phyloP scores from a whole-genome alignment of 139 green algal genomes.

The Coelastrella sp. region DNA sequence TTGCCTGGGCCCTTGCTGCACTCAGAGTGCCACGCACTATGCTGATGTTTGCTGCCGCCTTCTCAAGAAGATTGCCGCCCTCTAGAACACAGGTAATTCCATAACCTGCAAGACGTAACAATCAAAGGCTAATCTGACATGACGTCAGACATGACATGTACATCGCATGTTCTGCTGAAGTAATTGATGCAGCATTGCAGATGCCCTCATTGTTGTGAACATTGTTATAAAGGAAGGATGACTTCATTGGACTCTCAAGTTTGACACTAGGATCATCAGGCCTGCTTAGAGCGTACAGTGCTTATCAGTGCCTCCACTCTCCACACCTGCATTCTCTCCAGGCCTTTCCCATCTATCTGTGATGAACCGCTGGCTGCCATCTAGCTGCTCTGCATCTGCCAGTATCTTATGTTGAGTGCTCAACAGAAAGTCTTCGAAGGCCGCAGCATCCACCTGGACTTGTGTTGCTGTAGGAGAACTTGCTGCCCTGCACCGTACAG shows the following conservation, averaged over 20 bases:
- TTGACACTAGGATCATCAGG: no score
- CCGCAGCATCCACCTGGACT: constrained; percentile 9
- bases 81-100: constrained; percentile 96
- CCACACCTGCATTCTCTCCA: constrained; percentile 61
- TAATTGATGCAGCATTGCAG: background rate
- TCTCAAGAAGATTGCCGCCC: constrained; percentile 91
- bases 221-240: background rate
- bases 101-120: constrained; percentile 79
- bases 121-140: no score
- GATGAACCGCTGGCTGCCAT: constrained; percentile 68
- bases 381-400: constrained; percentile 59
- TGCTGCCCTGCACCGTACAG: constrained; percentile 14
- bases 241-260: no score
- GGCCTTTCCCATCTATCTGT: constrained; percentile 73
- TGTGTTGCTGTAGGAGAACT: background rate
- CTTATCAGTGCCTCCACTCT: background rate
- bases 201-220: background rate
- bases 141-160: no score
- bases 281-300: background rate
- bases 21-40: constrained; percentile 81
- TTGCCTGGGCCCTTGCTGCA: constrained; percentile 71
- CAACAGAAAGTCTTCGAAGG: constrained; percentile 63
- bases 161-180: no score
- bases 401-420: constrained; percentile 66
- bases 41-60: constrained; percentile 88